These are phyloP conservation scores for Ganoderma leucocontextum DNA, from an alignment of 1,284 basidiomycete species.

Conservation along the genomic window DNA sequence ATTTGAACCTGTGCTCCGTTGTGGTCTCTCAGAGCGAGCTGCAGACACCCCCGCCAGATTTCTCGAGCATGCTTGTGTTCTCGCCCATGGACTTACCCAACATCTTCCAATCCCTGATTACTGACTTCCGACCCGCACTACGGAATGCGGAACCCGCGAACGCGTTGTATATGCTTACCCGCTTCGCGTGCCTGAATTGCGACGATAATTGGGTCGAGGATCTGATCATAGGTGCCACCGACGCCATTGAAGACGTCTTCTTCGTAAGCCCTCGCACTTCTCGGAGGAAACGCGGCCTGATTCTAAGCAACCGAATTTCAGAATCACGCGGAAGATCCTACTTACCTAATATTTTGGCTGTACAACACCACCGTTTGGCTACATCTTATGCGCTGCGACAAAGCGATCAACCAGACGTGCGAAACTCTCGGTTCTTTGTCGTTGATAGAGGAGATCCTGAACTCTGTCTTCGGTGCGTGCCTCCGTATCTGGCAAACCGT, in stretches of 20 bases:
- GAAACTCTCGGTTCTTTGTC: conserved; percentile 84
- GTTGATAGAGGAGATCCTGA: conserved; percentile 87
- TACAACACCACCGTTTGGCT: conserved; percentile 92
- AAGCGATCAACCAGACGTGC: conserved; percentile 76
- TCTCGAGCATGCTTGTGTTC: conserved; percentile 91
- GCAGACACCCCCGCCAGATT: conserved; percentile 77
- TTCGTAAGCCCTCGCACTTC: conserved; percentile 70
- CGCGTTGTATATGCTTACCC: conserved; percentile 83
- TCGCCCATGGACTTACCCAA: conserved; percentile 78
- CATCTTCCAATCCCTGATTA: conserved; percentile 85
- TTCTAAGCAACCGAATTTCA: conserved; percentile 42
- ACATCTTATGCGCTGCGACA: conserved; percentile 89
- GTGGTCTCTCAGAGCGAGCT: conserved; percentile 32
- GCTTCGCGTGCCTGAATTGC: conserved; percentile 87
- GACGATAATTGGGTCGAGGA: conserved; percentile 93
- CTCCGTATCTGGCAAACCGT: neutral
- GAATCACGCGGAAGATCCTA: conserved; percentile 86
- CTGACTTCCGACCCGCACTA: conserved; percentile 70
- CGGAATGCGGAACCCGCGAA: conserved; percentile 85
- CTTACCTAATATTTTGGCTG: conserved; percentile 92
- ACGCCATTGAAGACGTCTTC: conserved; percentile 90
- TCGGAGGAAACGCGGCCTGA: conserved; percentile 9
- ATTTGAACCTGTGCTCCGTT: conserved; percentile 14
- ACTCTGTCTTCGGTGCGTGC: conserved; percentile 87
- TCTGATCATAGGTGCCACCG: conserved; percentile 88